A percentile compares a stretch with the other conserved stretches of the same genome.
phyloP scores from a whole-genome alignment of 176 grass and related monocot genomes.

The Saccharum officinarum region DNA sequence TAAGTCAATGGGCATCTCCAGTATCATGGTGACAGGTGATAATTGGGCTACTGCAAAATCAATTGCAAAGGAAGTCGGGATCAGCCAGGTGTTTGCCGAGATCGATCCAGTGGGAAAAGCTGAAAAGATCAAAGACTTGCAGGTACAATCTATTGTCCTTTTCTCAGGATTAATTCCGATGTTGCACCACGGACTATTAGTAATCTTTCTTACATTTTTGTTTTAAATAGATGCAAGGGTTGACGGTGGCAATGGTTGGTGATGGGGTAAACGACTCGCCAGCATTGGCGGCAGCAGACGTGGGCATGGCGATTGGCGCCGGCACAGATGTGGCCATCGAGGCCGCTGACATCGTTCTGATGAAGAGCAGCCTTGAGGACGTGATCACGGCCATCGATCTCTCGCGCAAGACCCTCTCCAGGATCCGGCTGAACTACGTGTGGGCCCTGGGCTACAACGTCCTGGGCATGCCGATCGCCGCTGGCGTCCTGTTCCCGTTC shows the following conservation, averaged over 20 bases:
- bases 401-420: constrained; percentile 73
- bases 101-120: constrained; percentile 90
- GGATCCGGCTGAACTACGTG: constrained; percentile 84
- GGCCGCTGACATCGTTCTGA: constrained; percentile 81
- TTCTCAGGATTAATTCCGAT: neutral
- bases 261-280: constrained; percentile 92
- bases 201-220: constrained; percentile 5
- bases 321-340: constrained; percentile 92
- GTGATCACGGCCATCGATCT: constrained; percentile 94
- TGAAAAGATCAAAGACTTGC: constrained; percentile 90
- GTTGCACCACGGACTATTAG: neutral
- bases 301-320: constrained; percentile 85
- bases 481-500: constrained; percentile 75
- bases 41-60: constrained; percentile 92
- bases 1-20: constrained; percentile 80
- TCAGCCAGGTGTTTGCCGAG: constrained; percentile 72
- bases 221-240: constrained; percentile 58
- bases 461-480: constrained; percentile 74
- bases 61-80: constrained; percentile 91
- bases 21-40: constrained; percentile 97
- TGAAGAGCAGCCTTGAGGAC: constrained; percentile 89
- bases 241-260: constrained; percentile 90
- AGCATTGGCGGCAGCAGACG: constrained; percentile 73
- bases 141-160: constrained; percentile 44
- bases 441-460: constrained; percentile 97